Percentiles rank a stretch among this genome's conserved stretches.
phyloP scores from a whole-genome alignment of 106 monocot species.

The Acanthochlamys bracteata region DNA sequence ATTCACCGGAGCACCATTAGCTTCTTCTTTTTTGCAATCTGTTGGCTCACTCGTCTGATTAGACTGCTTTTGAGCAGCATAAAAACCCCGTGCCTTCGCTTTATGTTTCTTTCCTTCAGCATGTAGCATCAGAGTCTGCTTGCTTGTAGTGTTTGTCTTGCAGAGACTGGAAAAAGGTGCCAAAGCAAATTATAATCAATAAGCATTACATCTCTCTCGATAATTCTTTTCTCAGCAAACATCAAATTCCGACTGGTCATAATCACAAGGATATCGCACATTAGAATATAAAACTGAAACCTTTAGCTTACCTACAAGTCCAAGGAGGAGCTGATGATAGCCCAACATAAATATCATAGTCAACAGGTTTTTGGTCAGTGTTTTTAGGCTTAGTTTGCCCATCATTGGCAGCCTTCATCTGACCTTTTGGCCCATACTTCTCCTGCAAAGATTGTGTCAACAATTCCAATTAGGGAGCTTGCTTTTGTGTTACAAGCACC shows the following conservation, averaged over 20 bases:
- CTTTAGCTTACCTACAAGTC: constrained; percentile 48
- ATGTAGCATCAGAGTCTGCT: constrained; percentile 78
- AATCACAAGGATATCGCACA: neutral
- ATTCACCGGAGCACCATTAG: constrained; percentile 9
- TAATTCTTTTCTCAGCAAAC: neutral
- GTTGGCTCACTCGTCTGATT: constrained; percentile 17
- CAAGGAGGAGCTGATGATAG: constrained; percentile 68
- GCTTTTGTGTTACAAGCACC: too few species aligned
- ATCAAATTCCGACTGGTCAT: neutral
- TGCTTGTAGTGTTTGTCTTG: constrained; percentile 80
- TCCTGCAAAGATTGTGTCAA: constrained; percentile 37
- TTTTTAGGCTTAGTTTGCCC: constrained; percentile 50
- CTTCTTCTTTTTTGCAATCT: constrained; percentile 7
- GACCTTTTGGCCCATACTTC: constrained; percentile 92
- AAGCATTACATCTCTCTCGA: too few species aligned
- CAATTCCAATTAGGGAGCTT: neutral
- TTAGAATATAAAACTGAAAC: neutral
- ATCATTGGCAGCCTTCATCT: constrained; percentile 34
- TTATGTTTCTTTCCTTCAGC: constrained; percentile 98
- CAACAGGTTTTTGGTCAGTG: constrained; percentile 61
- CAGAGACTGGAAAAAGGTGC: constrained; percentile 50
- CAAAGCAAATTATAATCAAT: neutral
- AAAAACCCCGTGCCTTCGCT: constrained; percentile 86
- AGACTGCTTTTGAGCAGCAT: constrained; percentile 67
- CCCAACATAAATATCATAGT: constrained; percentile 86